Evolutionary conservation across 2,329 filamentous ascomycete species (phyloP).

Genomic region (Tolypocladium pustulatum): DNA sequence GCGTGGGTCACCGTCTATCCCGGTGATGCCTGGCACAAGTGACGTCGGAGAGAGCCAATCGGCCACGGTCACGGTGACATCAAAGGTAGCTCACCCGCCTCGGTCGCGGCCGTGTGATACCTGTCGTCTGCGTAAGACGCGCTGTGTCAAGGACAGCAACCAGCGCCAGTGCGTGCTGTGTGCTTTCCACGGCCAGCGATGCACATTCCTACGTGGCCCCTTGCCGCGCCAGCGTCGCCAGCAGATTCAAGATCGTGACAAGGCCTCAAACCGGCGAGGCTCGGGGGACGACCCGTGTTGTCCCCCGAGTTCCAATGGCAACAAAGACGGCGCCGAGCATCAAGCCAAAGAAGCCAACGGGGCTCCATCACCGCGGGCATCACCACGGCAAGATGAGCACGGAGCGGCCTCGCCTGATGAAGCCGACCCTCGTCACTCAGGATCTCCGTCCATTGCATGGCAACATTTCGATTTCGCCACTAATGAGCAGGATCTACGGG

Average conservation of each 20-base stretch:
- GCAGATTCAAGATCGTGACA: neutral
- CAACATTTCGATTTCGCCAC: neutral
- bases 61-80: neutral
- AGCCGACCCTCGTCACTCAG: neutral
- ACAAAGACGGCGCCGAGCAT: neutral
- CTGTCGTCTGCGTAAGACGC: constrained; percentile 54
- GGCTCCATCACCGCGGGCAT: neutral
- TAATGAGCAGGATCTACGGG: neutral
- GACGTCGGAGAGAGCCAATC: neutral
- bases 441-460: constrained; percentile 5
- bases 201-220: constrained; percentile 45
- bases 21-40: neutral
- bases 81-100: neutral
- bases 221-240: constrained; percentile 18
- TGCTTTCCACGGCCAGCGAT: constrained; percentile 56
- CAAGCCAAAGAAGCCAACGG: neutral
- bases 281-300: neutral
- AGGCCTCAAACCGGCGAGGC: neutral
- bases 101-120: constrained; percentile 46
- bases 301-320: neutral
- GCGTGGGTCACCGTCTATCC: neutral
- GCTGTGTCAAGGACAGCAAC: constrained; percentile 52
- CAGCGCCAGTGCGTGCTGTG: constrained; percentile 52
- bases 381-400: neutral
- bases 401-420: neutral